Evolutionary conservation across 345 rosid genomes (phyloP).

Genomic region (Melastoma malabathricum): DNA sequence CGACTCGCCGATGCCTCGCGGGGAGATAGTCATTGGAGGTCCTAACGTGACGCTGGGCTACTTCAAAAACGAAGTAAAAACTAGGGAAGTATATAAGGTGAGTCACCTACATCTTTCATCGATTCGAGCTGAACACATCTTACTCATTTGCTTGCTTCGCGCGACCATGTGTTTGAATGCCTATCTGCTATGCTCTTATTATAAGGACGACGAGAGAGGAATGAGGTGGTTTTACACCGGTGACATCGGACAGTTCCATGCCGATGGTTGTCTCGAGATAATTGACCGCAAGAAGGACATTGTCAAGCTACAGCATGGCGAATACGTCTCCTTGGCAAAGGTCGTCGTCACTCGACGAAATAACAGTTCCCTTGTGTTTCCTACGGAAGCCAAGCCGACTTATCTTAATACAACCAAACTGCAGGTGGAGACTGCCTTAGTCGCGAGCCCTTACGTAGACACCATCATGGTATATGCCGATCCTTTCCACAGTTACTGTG

Average conservation of each 20-base stretch:
- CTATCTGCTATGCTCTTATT: background rate
- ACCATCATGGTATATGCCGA: constrained; percentile 90
- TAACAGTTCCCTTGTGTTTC: background rate
- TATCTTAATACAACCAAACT: constrained; percentile 1
- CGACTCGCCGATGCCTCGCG: constrained; percentile 86
- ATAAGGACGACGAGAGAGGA: constrained; percentile 84
- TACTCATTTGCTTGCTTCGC: background rate
- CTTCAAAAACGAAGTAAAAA: constrained; percentile 83
- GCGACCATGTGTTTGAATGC: too few species aligned
- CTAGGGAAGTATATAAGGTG: constrained; percentile 84
- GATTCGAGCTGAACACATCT: background rate
- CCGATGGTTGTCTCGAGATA: constrained; percentile 97
- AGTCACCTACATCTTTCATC: constrained; percentile 2
- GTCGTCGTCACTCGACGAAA: constrained; percentile 19
- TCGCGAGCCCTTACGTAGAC: constrained; percentile 60
- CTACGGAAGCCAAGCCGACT: background rate
- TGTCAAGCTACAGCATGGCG: constrained; percentile 97
- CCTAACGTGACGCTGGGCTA: constrained; percentile 85
- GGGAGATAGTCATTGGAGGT: constrained; percentile 94
- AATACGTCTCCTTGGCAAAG: constrained; percentile 95
- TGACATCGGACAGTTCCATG: constrained; percentile 79
- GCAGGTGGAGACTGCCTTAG: constrained; percentile 86
- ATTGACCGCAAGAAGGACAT: constrained; percentile 94
- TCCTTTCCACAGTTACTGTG: constrained; percentile 80
- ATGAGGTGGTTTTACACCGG: constrained; percentile 99